A percentile compares a stretch with the other conserved stretches of the same genome.
Conservation (phyloP, 495 filamentous ascomycete genomes). For the Neurospora sp. region DNA sequence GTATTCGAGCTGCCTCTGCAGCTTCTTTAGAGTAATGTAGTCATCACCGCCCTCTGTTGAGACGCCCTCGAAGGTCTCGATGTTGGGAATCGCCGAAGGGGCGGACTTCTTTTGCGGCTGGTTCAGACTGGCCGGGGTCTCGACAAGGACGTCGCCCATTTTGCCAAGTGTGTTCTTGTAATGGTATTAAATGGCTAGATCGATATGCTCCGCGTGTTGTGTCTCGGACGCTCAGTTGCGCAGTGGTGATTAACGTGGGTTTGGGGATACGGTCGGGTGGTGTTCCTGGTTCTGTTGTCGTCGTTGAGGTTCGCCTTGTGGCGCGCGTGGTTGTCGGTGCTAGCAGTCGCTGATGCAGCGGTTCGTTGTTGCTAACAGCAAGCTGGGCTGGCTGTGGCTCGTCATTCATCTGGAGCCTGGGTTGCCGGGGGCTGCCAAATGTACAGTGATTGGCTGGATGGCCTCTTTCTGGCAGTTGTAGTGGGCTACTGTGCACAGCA, state of each 20-base stretch:
- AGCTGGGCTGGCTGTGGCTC: conserved; percentile 8
- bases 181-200: background rate
- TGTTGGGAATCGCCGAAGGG: conserved; percentile 78
- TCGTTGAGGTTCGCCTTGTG: conserved; percentile 19
- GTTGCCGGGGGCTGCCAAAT: background rate
- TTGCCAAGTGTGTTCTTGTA: conserved; percentile 15
- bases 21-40: conserved; percentile 87
- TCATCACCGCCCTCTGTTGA: conserved; percentile 78
- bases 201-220: background rate
- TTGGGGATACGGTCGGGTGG: conserved; percentile 9
- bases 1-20: conserved; percentile 95
- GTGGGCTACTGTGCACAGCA: background rate
- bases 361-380: conserved; percentile 9
- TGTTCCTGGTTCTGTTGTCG: conserved; percentile 13
- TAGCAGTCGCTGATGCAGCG: background rate
- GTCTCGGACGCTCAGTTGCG: background rate
- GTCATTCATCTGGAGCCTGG: conserved; percentile 23
- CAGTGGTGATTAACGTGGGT: background rate
- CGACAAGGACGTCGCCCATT: conserved; percentile 79
- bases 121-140: conserved; percentile 63
- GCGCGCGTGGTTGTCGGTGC: conserved; percentile 13
- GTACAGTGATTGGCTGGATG: background rate
- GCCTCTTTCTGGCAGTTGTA: background rate
- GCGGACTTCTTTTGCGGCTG: conserved; percentile 67
- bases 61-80: conserved; percentile 78